Percentiles rank a stretch among this genome's conserved stretches.
Evolutionary conservation across 805 yeast genomes (phyloP).

Genomic region (Saturnispora sekii): DNA sequence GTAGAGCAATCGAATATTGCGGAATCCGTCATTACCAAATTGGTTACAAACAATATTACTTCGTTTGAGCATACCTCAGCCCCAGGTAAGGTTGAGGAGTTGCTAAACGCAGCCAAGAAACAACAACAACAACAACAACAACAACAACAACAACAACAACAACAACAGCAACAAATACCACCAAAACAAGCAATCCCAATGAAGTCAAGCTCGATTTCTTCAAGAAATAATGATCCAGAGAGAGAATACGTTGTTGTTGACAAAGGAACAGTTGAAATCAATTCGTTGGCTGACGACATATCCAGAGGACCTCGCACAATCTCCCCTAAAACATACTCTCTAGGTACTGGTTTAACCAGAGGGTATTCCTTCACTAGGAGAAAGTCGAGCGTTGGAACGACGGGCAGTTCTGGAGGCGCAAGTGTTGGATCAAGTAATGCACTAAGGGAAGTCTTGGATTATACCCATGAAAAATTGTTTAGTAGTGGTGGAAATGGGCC

Average conservation of each 20-base stretch:
- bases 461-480: slow-evolving; percentile 81
- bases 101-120: slow-evolving; percentile 8
- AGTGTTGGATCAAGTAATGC: slow-evolving; percentile 75
- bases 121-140: slow-evolving; percentile 2
- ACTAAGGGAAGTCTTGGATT: slow-evolving; percentile 72
- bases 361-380: slow-evolving; percentile 27
- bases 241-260: slow-evolving; percentile 92
- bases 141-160: background rate
- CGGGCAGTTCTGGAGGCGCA: slow-evolving; percentile 20
- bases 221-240: slow-evolving; percentile 31
- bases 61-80: background rate
- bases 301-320: slow-evolving; percentile 33
- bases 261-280: slow-evolving; percentile 89
- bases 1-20: slow-evolving; percentile 2
- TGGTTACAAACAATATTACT: background rate
- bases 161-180: background rate
- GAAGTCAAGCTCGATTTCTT: background rate
- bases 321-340: slow-evolving; percentile 1
- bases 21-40: background rate
- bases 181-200: background rate
- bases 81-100: slow-evolving; percentile 7
- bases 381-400: slow-evolving; percentile 52
- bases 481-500: slow-evolving; percentile 30
- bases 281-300: slow-evolving; percentile 89
- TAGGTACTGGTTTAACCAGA: slow-evolving; percentile 1